Evolutionary conservation across 2,329 filamentous ascomycete genomes (phyloP), one percentile per base, ranked within the genome.

Genomic region (Trichothecium roseum): DNA sequence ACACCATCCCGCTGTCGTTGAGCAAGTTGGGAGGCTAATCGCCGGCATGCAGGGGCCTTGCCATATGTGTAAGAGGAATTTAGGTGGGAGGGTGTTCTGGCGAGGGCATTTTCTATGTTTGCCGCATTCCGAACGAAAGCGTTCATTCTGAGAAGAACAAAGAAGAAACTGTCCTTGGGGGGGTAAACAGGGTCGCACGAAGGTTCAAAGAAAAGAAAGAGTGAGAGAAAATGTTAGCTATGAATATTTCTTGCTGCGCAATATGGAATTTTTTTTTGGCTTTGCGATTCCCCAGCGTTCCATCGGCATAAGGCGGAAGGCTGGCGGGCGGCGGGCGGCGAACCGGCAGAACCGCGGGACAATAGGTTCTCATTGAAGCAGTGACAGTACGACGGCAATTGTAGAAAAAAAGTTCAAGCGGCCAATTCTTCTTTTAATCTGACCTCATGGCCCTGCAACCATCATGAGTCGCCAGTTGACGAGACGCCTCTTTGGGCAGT

Each of bases 21-120:
- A 18, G 52, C 52, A 38, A 59, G 49, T 38, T 56, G 47, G 32
- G 53, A 60, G 38, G 52, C 53, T 64, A 72, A 61, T 56, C 67
- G 62, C 49, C 61, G 56, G 44, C 64, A 67, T 16, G 66, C 63
- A 37, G 66, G 65, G 36, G 63, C 62, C 57, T 61, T 65, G 52
- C 62, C 56, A 43, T 57, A 50, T 37, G 34, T 28, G 17, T 29
- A 18, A 27, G 59, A 55, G 41, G 51, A 39, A 42, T 41, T 44
- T 33, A 50, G 34, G 40, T 60, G 56, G 38, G 58, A 51, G 43
- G 63, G 58, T 36, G 58, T 57, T 52, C 64, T 55, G 14, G 57
- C 52, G 30, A 68, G 51, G 44, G 56, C 57, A 45, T 54, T 54
- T 42, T 65, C 55, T 45, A 64, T 54, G 43, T 57, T 56, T 30